Percentiles rank a stretch among this genome's conserved stretches.
These are phyloP conservation scores for Isochrysis galbana DNA, from an alignment of 78 protist species.

Conservation along the genomic window DNA sequence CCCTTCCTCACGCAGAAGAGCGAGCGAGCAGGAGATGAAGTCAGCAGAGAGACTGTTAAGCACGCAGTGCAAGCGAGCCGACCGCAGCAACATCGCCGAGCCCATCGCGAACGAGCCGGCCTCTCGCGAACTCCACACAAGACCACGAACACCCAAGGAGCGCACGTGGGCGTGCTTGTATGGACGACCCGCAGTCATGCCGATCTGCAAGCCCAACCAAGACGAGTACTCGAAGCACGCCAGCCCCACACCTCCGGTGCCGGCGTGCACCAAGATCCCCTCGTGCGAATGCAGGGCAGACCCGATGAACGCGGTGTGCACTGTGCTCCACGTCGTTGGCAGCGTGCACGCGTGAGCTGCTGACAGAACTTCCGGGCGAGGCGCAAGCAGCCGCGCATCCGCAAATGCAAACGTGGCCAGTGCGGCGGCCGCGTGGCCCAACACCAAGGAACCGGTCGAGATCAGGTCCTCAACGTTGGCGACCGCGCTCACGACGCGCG, in stretches of 20 bases:
- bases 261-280: background rate
- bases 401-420: background rate
- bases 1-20: background rate
- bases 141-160: background rate
- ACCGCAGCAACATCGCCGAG: background rate
- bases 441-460: background rate
- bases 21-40: background rate
- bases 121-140: background rate
- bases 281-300: background rate
- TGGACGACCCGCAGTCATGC: conserved; percentile 29
- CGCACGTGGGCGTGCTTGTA: conserved; percentile 11
- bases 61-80: background rate
- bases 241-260: conserved; percentile 40
- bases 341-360: background rate
- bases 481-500: background rate
- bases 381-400: background rate
- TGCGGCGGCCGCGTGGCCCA: background rate
- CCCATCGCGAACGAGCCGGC: background rate
- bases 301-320: background rate
- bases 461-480: background rate
- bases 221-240: background rate
- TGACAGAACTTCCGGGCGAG: background rate
- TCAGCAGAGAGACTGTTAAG: conserved; percentile 31
- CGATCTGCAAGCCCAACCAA: background rate
- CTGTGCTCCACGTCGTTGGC: background rate